phyloP scores from a whole-genome alignment of 2,329 filamentous ascomycete species.

The Ophiostoma tasmaniense region DNA sequence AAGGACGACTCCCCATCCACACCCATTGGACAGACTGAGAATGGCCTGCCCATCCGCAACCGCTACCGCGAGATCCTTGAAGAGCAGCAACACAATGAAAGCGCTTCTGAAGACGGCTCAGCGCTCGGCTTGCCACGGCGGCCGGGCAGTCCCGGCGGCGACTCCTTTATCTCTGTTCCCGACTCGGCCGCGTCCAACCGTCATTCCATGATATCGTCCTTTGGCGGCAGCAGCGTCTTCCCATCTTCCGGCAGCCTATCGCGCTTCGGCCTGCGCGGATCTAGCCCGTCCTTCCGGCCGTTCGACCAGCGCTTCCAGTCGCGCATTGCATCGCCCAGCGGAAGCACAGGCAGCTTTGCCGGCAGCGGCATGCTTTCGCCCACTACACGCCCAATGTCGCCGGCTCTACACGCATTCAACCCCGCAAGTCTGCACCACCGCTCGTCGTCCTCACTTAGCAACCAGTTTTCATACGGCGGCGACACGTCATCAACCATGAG shows the following conservation, averaged over 20 bases:
- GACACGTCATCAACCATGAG: conserved; percentile 1
- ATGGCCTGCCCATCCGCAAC: conserved; percentile 31
- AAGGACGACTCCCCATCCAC: conserved; percentile 26
- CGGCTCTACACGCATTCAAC: conserved; percentile 46
- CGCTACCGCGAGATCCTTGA: conserved; percentile 39
- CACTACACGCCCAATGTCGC: conserved; percentile 64
- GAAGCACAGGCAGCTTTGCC: background rate
- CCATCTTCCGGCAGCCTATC: conserved; percentile 44
- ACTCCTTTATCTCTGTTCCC: conserved; percentile 62
- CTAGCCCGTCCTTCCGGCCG: conserved; percentile 76
- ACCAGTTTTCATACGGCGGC: conserved; percentile 26
- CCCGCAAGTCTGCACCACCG: conserved; percentile 55
- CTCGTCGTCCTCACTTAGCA: conserved; percentile 42
- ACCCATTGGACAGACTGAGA: conserved; percentile 20
- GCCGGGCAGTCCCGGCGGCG: conserved; percentile 56
- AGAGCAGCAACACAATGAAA: conserved; percentile 32
- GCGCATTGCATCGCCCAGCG: conserved; percentile 55
- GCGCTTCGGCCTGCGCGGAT: conserved; percentile 57
- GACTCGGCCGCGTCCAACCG: conserved; percentile 78
- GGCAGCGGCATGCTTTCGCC: conserved; percentile 43
- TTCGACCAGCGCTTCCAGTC: conserved; percentile 95
- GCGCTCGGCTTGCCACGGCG: conserved; percentile 43
- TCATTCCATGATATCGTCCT: conserved; percentile 54
- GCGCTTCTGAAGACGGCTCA: conserved; percentile 46
- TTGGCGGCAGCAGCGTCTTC: conserved; percentile 56